phyloP scores from a whole-genome alignment of 768 basidiomycete species.

The Coprinellus micaceus region DNA sequence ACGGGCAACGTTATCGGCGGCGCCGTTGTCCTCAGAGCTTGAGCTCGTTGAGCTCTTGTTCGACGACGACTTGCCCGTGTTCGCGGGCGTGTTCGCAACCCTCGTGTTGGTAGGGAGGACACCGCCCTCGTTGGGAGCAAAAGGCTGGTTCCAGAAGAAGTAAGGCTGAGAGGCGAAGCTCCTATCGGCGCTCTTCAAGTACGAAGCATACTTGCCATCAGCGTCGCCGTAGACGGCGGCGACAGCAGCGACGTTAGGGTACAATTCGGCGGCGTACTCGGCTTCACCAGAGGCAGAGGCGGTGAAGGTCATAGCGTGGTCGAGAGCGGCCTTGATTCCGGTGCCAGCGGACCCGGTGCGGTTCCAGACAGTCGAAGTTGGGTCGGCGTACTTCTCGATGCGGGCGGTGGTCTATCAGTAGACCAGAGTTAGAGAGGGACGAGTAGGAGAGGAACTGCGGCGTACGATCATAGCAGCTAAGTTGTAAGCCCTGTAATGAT shows the following conservation, averaged over 20 bases:
- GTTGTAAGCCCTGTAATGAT: conserved; percentile 67
- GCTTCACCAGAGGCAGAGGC: conserved; percentile 30
- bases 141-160: conserved; percentile 56
- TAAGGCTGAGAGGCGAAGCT: conserved; percentile 42
- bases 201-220: conserved; percentile 50
- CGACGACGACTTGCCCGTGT: neutral
- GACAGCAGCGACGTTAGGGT: conserved; percentile 55
- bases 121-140: conserved; percentile 24
- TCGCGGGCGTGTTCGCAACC: neutral
- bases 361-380: conserved; percentile 45
- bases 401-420: conserved; percentile 59
- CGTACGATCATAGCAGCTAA: conserved; percentile 64
- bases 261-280: conserved; percentile 45
- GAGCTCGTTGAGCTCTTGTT: neutral
- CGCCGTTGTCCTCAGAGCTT: too few species aligned
- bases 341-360: conserved; percentile 44
- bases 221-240: conserved; percentile 60
- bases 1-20: too few species aligned
- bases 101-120: neutral
- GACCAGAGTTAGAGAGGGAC: too few species aligned
- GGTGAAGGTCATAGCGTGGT: conserved; percentile 51
- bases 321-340: conserved; percentile 56
- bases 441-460: too few species aligned
- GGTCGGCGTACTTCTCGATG: conserved; percentile 43
- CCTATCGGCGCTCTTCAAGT: conserved; percentile 35